phyloP scores from a whole-genome alignment of 2,329 filamentous ascomycete species.

The Cercospora berteroae region DNA sequence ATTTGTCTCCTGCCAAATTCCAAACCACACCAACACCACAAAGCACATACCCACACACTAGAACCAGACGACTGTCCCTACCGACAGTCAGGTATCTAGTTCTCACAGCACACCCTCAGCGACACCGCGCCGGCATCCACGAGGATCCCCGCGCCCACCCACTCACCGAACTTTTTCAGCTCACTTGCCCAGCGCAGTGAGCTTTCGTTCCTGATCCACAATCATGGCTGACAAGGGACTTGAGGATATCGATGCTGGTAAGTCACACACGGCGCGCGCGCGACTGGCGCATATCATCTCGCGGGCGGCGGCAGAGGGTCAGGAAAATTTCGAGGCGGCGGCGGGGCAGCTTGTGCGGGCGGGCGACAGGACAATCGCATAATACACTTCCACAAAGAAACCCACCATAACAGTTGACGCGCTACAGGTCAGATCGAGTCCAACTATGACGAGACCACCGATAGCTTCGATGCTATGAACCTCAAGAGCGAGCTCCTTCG shows the following conservation, averaged over 20 bases:
- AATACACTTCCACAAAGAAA: slow-evolving; percentile 8
- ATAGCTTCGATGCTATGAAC: slow-evolving; percentile 98
- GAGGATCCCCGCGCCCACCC: slow-evolving; percentile 42
- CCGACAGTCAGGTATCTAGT: slow-evolving; percentile 51
- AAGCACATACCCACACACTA: slow-evolving; percentile 27
- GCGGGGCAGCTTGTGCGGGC: background rate
- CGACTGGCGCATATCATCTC: slow-evolving; percentile 1
- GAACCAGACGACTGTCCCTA: slow-evolving; percentile 47
- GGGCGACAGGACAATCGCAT: slow-evolving; percentile 10
- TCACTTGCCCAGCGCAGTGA: slow-evolving; percentile 74
- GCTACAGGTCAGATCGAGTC: slow-evolving; percentile 93
- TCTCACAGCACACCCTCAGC: slow-evolving; percentile 35
- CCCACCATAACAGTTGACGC: slow-evolving; percentile 12
- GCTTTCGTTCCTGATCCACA: slow-evolving; percentile 55
- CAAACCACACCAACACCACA: slow-evolving; percentile 29
- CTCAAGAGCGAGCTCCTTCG: slow-evolving; percentile 96
- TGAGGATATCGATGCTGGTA: slow-evolving; percentile 95
- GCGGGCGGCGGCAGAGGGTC: background rate
- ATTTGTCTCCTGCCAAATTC: slow-evolving; percentile 7
- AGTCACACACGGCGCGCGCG: slow-evolving; percentile 44
- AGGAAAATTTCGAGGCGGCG: slow-evolving; percentile 6
- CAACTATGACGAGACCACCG: slow-evolving; percentile 99
- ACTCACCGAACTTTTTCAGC: slow-evolving; percentile 49
- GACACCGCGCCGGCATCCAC: slow-evolving; percentile 41
- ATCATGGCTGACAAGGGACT: slow-evolving; percentile 99